Evolutionary conservation across 305 asterid species (phyloP), one percentile per base, ranked within the genome.

Genomic region (Ruellia speciosa): DNA sequence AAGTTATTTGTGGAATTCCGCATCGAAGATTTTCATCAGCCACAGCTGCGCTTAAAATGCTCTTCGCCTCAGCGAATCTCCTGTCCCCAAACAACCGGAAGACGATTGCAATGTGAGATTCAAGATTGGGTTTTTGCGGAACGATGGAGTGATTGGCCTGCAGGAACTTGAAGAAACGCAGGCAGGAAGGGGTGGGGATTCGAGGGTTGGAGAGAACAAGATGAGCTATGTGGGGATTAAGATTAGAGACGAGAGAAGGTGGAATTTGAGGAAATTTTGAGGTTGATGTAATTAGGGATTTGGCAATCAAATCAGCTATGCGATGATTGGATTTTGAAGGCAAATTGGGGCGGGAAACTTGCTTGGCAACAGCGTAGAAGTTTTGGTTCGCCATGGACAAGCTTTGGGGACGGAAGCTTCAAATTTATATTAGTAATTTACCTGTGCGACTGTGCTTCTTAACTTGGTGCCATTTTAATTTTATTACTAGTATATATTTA

Each of bases 161-260:
- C 54, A 84, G 74, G 61, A 76, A 76, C 15, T 70, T 75, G 70
- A 81, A 87, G 80, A 85, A 81, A 61, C 65, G 73, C 61, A 78
- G 64, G 79, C 86, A 78, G 18, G 72, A 63, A 14, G 69, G 52
- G 33, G 68, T 52, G 48, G 94, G 78, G 43, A 81, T 56, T 60
- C 49, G 68, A 3, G 82, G 84, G 76, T 87, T 83, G 31, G 90
- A 72, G 70, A 85, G 79, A 47, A 87, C 78, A 28, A 75, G 83
- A 65, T 62, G 69, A 47, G 73, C 73, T 45, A 72, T 60, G 17
- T 54, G 59, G 67, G 87, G 60, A 67, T 78, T 79, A 15, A 83
- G 73, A 59, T 67, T 52, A 60, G 81, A 67, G 58, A 70, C 16
- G 41, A 78, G 74, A 48, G 86, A 68, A 39, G 72, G 66, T n/a